Conservation (phyloP, 1,284 basidiomycete species). For the Trichosporon sp. region DNA sequence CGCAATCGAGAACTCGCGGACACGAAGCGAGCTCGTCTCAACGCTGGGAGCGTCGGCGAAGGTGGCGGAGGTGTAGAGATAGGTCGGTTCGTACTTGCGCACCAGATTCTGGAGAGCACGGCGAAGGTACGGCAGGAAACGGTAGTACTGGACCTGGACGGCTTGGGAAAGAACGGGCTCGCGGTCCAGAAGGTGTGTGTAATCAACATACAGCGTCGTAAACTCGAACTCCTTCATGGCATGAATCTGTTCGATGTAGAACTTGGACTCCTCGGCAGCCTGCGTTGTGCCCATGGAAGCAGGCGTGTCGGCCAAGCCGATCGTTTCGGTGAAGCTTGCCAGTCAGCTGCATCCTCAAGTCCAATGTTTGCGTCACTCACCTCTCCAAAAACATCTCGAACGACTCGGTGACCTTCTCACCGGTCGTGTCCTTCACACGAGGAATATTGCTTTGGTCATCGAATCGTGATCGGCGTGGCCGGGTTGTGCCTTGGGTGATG, state of each 20-base stretch:
- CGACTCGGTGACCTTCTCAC: constrained; percentile 86
- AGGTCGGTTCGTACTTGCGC: constrained; percentile 82
- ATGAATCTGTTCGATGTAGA: constrained; percentile 89
- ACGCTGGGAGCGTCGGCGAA: constrained; percentile 51
- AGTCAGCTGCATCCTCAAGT: background rate
- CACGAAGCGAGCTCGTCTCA: constrained; percentile 65
- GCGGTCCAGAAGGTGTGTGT: constrained; percentile 80
- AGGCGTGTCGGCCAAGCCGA: constrained; percentile 73
- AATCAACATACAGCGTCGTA: constrained; percentile 96
- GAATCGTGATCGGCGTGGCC: constrained; percentile 6
- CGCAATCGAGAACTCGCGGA: constrained; percentile 90
- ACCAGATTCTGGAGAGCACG: constrained; percentile 89
- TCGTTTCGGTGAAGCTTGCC: constrained; percentile 75
- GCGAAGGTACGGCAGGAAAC: constrained; percentile 91
- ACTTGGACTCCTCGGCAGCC: constrained; percentile 56
- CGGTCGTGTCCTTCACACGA: constrained; percentile 85
- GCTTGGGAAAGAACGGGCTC: constrained; percentile 88
- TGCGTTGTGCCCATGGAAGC: constrained; percentile 65
- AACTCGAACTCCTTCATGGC: constrained; percentile 90
- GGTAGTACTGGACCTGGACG: constrained; percentile 92
- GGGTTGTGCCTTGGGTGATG: constrained; percentile 14
- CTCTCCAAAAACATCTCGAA: constrained; percentile 88
- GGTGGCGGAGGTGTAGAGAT: constrained; percentile 80
- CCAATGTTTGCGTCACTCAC: constrained; percentile 60
- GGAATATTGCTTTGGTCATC: constrained; percentile 67